Conservation (phyloP, 495 filamentous ascomycete species). For the Lasiosphaeria ovina region DNA sequence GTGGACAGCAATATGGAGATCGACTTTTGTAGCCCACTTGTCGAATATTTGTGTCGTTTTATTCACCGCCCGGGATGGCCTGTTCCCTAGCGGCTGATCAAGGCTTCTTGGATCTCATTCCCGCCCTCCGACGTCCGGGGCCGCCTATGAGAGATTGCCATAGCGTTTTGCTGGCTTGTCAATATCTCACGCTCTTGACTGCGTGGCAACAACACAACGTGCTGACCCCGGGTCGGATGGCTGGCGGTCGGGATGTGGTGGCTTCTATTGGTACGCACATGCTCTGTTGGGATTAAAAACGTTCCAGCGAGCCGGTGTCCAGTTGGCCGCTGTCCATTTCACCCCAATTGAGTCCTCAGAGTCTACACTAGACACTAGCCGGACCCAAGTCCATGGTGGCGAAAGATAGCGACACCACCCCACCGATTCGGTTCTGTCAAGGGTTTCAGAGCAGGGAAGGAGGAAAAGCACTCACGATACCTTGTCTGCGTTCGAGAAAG, state of each 20-base stretch:
- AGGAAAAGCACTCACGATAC: constrained; percentile 5
- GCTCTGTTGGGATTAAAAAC: background rate
- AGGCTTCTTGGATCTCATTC: background rate
- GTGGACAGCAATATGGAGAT: background rate
- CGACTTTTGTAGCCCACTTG: background rate
- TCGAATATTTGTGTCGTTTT: background rate
- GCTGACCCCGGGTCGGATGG: background rate
- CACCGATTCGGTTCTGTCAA: background rate
- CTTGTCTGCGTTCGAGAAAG: constrained; percentile 9
- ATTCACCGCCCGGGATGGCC: background rate
- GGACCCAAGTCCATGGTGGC: constrained; percentile 5
- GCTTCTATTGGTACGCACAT: background rate
- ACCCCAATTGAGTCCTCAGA: background rate
- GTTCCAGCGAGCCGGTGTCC: background rate
- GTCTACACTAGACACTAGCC: background rate
- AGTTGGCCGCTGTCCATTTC: too few species aligned
- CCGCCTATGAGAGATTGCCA: background rate
- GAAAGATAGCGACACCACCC: constrained; percentile 7
- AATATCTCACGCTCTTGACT: background rate
- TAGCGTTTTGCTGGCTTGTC: background rate
- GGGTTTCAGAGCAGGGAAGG: constrained; percentile 7
- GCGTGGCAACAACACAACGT: background rate
- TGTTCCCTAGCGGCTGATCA: background rate
- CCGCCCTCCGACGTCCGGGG: too few species aligned
- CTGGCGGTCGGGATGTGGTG: background rate